Percentiles rank a stretch among this genome's conserved stretches.
Evolutionary conservation across 257 asterid genomes (phyloP).

Genomic region (Cruciata laevipes): DNA sequence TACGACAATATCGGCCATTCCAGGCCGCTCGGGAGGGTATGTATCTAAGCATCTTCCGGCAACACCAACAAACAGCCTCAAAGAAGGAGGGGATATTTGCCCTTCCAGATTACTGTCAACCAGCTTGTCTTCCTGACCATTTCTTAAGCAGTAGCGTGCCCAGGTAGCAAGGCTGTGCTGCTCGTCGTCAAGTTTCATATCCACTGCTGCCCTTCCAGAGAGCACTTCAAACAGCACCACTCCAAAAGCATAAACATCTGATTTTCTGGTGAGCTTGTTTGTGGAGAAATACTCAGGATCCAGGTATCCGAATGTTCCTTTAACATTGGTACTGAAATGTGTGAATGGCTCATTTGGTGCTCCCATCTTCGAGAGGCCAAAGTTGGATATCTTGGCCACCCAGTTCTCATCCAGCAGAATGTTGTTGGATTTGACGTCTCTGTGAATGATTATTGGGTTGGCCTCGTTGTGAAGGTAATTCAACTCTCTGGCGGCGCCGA

Average conservation of each 20-base stretch:
- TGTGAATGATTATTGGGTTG: slow-evolving; percentile 42
- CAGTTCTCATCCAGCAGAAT: slow-evolving; percentile 52
- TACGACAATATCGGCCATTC: slow-evolving; percentile 55
- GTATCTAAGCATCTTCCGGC: slow-evolving; percentile 52
- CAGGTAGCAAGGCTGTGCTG: slow-evolving; percentile 16
- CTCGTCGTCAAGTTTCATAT: slow-evolving; percentile 43
- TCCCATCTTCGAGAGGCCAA: slow-evolving; percentile 64
- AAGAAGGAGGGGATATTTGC: slow-evolving; percentile 31
- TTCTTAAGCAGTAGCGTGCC: too few relatives aligned
- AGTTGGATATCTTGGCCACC: slow-evolving; percentile 63
- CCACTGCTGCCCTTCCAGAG: slow-evolving; percentile 45
- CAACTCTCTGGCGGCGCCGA: slow-evolving; percentile 62
- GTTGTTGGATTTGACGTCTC: slow-evolving; percentile 67
- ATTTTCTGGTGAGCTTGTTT: slow-evolving; percentile 42
- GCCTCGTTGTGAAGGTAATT: slow-evolving; percentile 50
- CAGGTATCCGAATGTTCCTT: slow-evolving; percentile 65
- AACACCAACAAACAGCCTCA: slow-evolving; percentile 44
- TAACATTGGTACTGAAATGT: slow-evolving; percentile 63
- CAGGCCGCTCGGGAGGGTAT: slow-evolving; percentile 51
- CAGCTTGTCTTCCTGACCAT: too few relatives aligned
- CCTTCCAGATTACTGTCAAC: too few relatives aligned
- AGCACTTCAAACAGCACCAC: slow-evolving; percentile 55
- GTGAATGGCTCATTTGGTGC: background rate
- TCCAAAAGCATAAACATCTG: slow-evolving; percentile 67
- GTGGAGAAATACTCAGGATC: slow-evolving; percentile 59